phyloP scores from a whole-genome alignment of 73 alveolate genomes.

The Blepharisma japonicum region DNA sequence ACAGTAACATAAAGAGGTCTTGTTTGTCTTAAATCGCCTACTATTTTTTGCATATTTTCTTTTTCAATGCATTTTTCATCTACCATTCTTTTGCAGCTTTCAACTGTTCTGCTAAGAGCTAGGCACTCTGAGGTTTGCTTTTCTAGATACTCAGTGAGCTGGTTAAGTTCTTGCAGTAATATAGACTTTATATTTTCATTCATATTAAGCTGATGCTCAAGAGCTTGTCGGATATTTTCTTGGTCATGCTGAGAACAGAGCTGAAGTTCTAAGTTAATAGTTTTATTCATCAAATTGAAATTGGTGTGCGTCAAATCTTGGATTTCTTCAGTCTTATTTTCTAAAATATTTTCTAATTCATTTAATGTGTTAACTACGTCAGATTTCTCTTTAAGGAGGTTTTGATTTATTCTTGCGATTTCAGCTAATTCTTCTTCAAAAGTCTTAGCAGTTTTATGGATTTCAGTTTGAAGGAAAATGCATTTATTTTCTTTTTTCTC shows the following conservation, averaged over 20 bases:
- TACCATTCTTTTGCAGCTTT: background rate
- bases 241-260: conserved; percentile 15
- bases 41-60: conserved; percentile 6
- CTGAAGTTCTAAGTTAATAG: background rate
- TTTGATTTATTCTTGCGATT: background rate
- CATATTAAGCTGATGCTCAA: background rate
- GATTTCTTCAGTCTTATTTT: conserved; percentile 21
- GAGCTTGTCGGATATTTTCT: background rate
- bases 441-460: conserved; percentile 10
- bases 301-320: conserved; percentile 9
- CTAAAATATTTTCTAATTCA: conserved; percentile 8
- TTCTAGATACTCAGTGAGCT: background rate
- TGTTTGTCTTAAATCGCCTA: background rate
- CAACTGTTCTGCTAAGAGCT: background rate
- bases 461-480: background rate
- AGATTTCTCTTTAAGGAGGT: background rate
- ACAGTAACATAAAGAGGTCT: conserved; percentile 15
- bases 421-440: conserved; percentile 3
- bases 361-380: background rate
- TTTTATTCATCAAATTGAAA: background rate
- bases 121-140: conserved; percentile 10
- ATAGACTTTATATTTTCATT: background rate
- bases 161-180: background rate
- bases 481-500: conserved; percentile 12
- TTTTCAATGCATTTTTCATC: background rate